phyloP scores from a whole-genome alignment of 1,139 yeast genomes.

The Sugiyamaella japonica region DNA sequence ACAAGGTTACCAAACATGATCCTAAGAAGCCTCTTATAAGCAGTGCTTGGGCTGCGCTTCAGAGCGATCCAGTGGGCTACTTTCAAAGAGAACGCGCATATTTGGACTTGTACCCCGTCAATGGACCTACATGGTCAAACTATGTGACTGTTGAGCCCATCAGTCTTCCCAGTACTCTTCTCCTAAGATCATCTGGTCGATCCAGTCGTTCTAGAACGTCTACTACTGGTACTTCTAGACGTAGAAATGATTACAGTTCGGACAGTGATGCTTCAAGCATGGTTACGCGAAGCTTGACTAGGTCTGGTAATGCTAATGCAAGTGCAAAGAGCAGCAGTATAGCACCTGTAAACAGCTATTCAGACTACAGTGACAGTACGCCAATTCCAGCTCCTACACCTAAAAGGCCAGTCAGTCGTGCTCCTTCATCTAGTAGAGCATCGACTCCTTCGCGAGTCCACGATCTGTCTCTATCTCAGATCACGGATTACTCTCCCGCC shows the following conservation, averaged over 20 bases:
- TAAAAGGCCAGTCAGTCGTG: slow-evolving; percentile 15
- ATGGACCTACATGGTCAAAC: slow-evolving; percentile 39
- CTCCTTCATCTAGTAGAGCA: slow-evolving; percentile 20
- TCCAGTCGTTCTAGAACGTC: slow-evolving; percentile 12
- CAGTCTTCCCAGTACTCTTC: slow-evolving; percentile 15
- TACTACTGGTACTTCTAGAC: slow-evolving; percentile 8
- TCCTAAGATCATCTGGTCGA: slow-evolving; percentile 15
- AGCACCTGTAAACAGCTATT: background rate
- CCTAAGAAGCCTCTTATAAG: slow-evolving; percentile 28
- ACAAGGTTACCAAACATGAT: slow-evolving; percentile 27
- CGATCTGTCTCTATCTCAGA: slow-evolving; percentile 42
- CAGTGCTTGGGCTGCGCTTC: slow-evolving; percentile 35
- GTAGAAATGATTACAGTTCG: slow-evolving; percentile 8
- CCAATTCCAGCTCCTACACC: slow-evolving; percentile 14
- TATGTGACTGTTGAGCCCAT: slow-evolving; percentile 28
- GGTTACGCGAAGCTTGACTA: slow-evolving; percentile 10
- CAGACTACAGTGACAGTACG: slow-evolving; percentile 10
- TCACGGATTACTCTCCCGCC: slow-evolving; percentile 77
- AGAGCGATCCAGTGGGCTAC: slow-evolving; percentile 36
- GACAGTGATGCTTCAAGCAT: slow-evolving; percentile 14
- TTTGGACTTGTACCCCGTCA: slow-evolving; percentile 36
- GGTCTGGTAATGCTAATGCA: background rate
- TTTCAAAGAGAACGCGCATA: slow-evolving; percentile 35
- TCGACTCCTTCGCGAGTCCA: slow-evolving; percentile 37
- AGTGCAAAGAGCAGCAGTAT: background rate